Conservation (phyloP, 2,329 filamentous ascomycete genomes). For the Pseudogymnoascus sp. region DNA sequence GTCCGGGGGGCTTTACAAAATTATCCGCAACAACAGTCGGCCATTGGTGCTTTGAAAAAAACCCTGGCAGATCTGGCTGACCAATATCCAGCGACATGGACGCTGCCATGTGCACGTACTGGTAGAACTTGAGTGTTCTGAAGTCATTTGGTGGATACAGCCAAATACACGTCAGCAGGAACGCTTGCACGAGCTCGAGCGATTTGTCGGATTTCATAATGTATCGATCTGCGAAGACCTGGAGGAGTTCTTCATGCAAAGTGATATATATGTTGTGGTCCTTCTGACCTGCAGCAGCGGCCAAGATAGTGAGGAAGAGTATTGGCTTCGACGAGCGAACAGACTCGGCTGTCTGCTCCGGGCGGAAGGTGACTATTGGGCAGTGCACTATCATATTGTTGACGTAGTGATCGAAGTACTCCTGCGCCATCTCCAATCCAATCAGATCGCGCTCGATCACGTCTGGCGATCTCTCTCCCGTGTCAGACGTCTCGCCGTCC, state of each 20-base stretch:
- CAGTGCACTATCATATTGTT: constrained; percentile 52
- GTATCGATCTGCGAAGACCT: constrained; percentile 39
- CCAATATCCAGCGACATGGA: constrained; percentile 36
- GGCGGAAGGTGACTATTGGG: constrained; percentile 53
- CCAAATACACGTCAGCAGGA: constrained; percentile 41
- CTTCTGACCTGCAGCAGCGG: constrained; percentile 52
- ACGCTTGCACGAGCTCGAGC: constrained; percentile 42
- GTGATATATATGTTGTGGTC: constrained; percentile 34
- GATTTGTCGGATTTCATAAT: constrained; percentile 42
- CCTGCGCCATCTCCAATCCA: constrained; percentile 45
- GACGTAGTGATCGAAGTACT: constrained; percentile 51
- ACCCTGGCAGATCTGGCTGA: background rate
- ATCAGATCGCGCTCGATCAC: constrained; percentile 53
- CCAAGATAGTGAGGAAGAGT: constrained; percentile 63
- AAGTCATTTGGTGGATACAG: constrained; percentile 41
- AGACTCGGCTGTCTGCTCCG: constrained; percentile 44
- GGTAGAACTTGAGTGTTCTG: constrained; percentile 40
- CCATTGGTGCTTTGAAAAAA: constrained; percentile 1
- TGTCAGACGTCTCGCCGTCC: background rate
- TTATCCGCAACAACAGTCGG: background rate
- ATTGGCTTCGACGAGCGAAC: constrained; percentile 53
- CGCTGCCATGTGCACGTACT: constrained; percentile 44
- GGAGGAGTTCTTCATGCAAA: constrained; percentile 40
- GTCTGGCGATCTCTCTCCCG: constrained; percentile 21
- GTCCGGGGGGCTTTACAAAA: background rate